A percentile compares a stretch with the other conserved stretches of the same genome.
These are phyloP conservation scores for Aspergillus biplanus DNA, from an alignment of 495 filamentous ascomycete species.

Conservation along the genomic window DNA sequence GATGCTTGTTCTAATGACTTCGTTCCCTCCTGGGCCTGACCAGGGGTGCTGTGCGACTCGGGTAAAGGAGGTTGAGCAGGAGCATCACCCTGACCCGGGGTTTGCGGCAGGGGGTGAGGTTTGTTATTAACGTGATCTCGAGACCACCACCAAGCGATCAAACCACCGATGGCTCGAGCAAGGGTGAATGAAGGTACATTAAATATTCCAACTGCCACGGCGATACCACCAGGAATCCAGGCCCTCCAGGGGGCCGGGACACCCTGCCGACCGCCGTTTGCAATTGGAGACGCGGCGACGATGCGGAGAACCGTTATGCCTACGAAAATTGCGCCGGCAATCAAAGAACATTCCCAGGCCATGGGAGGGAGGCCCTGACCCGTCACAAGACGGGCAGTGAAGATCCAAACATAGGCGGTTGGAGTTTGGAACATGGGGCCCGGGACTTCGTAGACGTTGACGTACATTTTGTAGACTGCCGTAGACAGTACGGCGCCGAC, in stretches of 20 bases:
- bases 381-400: conserved; percentile 92
- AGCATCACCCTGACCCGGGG: background rate
- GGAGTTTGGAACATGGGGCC: conserved; percentile 91
- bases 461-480: conserved; percentile 89
- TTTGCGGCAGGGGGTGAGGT: background rate
- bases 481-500: conserved; percentile 89
- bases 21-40: background rate
- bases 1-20: conserved; percentile 30
- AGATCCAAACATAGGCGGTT: conserved; percentile 95
- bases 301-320: conserved; percentile 70
- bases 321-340: conserved; percentile 71
- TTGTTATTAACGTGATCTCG: conserved; percentile 29
- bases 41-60: conserved; percentile 7
- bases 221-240: conserved; percentile 87
- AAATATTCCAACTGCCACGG: conserved; percentile 96
- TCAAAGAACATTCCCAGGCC: conserved; percentile 75
- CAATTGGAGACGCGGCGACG: conserved; percentile 46
- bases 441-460: conserved; percentile 83
- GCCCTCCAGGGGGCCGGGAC: conserved; percentile 43
- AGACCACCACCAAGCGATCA: conserved; percentile 76
- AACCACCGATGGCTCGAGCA: conserved; percentile 81
- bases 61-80: background rate
- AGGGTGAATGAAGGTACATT: conserved; percentile 96
- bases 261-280: conserved; percentile 28
- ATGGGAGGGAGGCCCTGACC: conserved; percentile 84